Evolutionary conservation across 192 early-diverging fungal genomes (phyloP).

Genomic region (Radiomyces spectabilis): DNA sequence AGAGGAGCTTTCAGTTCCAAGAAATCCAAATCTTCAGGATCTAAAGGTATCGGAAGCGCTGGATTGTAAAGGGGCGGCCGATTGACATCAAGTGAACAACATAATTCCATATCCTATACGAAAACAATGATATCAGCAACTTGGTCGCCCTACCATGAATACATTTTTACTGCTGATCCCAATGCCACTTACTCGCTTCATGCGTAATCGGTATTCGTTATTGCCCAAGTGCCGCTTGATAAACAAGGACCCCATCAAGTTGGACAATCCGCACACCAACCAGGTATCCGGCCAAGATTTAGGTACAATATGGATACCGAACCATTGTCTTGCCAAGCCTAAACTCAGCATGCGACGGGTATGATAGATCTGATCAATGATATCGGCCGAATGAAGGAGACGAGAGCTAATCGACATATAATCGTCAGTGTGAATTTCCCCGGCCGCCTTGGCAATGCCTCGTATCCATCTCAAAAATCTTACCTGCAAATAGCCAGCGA

Average conservation of each 20-base stretch:
- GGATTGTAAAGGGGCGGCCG: constrained; percentile 78
- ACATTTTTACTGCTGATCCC: background rate
- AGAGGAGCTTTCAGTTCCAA: constrained; percentile 79
- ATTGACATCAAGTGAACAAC: constrained; percentile 78
- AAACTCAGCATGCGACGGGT: constrained; percentile 63
- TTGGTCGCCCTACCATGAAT: background rate
- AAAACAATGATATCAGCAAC: background rate
- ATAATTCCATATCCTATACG: constrained; percentile 73
- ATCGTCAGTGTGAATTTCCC: no score
- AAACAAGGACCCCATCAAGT: constrained; percentile 68
- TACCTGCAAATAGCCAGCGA: constrained; percentile 71
- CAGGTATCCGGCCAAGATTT: constrained; percentile 78
- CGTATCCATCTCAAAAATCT: no score
- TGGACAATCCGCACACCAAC: constrained; percentile 77
- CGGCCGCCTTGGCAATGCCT: no score
- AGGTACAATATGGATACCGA: constrained; percentile 77
- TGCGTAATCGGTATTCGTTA: constrained; percentile 81
- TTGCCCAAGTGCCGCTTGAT: constrained; percentile 76
- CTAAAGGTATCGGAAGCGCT: constrained; percentile 38
- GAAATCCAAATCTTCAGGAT: constrained; percentile 63
- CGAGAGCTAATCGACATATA: constrained; percentile 6
- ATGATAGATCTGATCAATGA: constrained; percentile 88
- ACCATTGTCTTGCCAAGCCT: constrained; percentile 88
- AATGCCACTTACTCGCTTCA: constrained; percentile 50
- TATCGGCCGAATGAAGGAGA: constrained; percentile 60